phyloP scores from a whole-genome alignment of 2,329 filamentous ascomycete genomes.

The Exophiala calicioides region DNA sequence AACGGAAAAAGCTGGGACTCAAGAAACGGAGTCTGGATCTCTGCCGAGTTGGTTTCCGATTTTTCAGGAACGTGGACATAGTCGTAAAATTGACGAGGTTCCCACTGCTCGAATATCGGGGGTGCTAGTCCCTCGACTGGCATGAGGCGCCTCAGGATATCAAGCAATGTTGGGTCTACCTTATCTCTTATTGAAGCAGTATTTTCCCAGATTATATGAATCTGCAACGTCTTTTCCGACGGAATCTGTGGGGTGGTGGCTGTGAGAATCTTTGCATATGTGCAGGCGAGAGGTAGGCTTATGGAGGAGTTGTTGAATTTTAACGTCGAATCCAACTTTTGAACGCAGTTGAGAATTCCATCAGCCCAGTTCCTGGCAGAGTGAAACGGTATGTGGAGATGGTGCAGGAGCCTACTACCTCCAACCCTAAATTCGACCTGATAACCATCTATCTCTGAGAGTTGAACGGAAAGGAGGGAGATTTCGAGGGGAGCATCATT shows the following conservation, averaged over 20 bases:
- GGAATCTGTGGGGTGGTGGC: too few species aligned
- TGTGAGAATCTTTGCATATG: conserved; percentile 9
- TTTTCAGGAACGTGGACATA: conserved; percentile 48
- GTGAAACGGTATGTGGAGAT: not conserved
- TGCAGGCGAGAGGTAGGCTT: conserved; percentile 17
- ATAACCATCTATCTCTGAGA: not conserved
- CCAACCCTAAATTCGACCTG: conserved; percentile 10
- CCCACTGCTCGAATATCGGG: conserved; percentile 22
- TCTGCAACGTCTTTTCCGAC: too few species aligned
- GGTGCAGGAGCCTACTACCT: conserved; percentile 6
- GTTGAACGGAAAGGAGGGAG: conserved; percentile 5
- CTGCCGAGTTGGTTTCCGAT: conserved; percentile 35
- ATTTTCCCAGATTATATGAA: conserved; percentile 23
- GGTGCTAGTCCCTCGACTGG: not conserved
- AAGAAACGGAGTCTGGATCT: conserved; percentile 39
- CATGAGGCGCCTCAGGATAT: conserved; percentile 16
- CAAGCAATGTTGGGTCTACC: conserved; percentile 18
- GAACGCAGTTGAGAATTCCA: conserved; percentile 10
- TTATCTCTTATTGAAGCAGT: conserved; percentile 13
- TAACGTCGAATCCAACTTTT: conserved; percentile 14
- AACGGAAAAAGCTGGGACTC: conserved; percentile 50
- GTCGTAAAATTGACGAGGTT: conserved; percentile 48
- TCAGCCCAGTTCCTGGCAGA: not conserved
- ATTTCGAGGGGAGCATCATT: conserved; percentile 4
- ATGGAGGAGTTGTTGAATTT: conserved; percentile 18